These are phyloP conservation scores for Neurospora sp. DNA, from an alignment of 495 filamentous ascomycete genomes.

Conservation along the genomic window DNA sequence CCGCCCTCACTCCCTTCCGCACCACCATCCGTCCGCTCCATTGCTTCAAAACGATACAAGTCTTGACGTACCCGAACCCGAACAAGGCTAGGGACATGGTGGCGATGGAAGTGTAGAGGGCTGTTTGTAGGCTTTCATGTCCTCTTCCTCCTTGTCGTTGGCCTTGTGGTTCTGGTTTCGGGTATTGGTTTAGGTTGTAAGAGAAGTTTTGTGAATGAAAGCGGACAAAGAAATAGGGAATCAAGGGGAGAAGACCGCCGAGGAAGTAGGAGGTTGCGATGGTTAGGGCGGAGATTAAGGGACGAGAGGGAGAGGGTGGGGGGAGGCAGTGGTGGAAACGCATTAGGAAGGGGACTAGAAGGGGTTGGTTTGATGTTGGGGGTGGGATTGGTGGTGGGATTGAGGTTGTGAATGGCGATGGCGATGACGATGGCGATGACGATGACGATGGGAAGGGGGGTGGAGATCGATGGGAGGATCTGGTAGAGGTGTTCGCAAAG, in stretches of 20 bases:
- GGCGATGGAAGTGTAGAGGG: neutral
- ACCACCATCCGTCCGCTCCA: slow-evolving; percentile 16
- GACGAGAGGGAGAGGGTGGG: neutral
- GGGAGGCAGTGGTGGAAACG: neutral
- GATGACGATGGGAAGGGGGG: too few species aligned
- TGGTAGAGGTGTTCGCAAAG: neutral
- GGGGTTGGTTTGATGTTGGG: neutral
- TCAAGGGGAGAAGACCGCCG: neutral
- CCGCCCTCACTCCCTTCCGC: slow-evolving; percentile 21
- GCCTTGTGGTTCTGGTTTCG: neutral
- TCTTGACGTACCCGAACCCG: slow-evolving; percentile 44
- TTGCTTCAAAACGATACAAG: slow-evolving; percentile 24
- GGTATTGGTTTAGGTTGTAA: neutral
- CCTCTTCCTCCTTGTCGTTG: neutral
- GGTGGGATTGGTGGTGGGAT: neutral
- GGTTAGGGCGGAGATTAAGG: neutral
- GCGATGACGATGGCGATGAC: too few species aligned
- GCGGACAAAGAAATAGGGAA: neutral
- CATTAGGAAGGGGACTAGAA: neutral
- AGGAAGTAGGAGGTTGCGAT: neutral
- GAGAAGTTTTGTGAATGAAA: neutral
- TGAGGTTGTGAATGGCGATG: neutral
- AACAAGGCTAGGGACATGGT: neutral
- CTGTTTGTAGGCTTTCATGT: neutral
- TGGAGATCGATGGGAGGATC: neutral